Base-by-base conservation (phyloP, 1,139 yeast species). In the Eremothecium gossypii region DNA sequence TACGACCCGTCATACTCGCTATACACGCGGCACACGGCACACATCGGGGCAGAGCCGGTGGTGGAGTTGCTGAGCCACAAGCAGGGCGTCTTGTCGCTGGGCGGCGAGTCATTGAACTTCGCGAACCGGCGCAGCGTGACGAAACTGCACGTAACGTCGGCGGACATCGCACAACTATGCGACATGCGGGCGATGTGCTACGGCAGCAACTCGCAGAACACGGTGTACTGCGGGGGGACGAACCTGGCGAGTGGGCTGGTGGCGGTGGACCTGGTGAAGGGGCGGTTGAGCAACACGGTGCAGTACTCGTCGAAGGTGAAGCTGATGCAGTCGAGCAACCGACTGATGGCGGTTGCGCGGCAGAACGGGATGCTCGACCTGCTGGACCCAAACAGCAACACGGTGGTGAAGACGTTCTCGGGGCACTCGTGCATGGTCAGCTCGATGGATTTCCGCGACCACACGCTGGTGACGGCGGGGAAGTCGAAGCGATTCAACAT, bases 391-490 rank as follows among this genome's bases (percentile, higher is more conserved):
- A 69, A 63, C 44, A 60, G 75, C 0, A 66, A 78, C 33, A 71
- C 74, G 40, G 65, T 78, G 1, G 66, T 84, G 7, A 76, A 77
- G 49, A 67, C 77, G 1, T 81, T 87, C 54, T 65, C 69, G 10
- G 84, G 91, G 10, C 95, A 85, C 58, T 75, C 83, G 27, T 84
- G 91, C 0, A 70, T 83, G 1, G 66, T 91, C 20, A 76, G 93
- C 1, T 89, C 84, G 47, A 68, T 91, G 59, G 94, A 83, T 53
- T 74, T 85, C 27, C 76, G 77, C 49, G 96, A 89, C 29, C 76
- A 79, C 47, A 77, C 80, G 31, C 68, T 89, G 30, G 81, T 87
- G 23, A 82, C 95, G 0, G 85, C 95, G 46, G 97, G 97, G 0
- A 76, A 71, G 51, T 79, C 94, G 0, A 63, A 74, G 17, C 72